Evolutionary conservation across 495 filamentous ascomycete species (phyloP).

Genomic region (Staphylotrichum longicolle): DNA sequence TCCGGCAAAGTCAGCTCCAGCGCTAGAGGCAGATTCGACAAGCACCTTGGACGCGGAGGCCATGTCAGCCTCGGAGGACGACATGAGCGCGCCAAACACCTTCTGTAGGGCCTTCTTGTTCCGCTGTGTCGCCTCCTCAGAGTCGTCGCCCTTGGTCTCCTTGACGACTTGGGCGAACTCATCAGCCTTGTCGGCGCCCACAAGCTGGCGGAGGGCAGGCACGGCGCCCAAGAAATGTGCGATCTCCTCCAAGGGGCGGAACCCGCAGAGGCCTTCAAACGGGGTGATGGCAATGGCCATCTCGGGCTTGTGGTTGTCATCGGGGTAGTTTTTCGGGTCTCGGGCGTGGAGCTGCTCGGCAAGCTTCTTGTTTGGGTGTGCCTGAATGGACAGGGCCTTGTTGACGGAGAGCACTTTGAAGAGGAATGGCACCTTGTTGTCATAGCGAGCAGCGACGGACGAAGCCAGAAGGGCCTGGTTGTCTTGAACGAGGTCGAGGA

Average conservation of each 20-base stretch:
- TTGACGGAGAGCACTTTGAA: slow-evolving; percentile 95
- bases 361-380: slow-evolving; percentile 96
- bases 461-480: slow-evolving; percentile 77
- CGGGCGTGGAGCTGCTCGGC: slow-evolving; percentile 81
- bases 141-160: slow-evolving; percentile 56
- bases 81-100: slow-evolving; percentile 77
- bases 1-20: slow-evolving; percentile 61
- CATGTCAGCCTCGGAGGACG: slow-evolving; percentile 63
- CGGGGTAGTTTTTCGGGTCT: slow-evolving; percentile 93
- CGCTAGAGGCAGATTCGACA: slow-evolving; percentile 64
- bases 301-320: slow-evolving; percentile 99
- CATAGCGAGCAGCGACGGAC: slow-evolving; percentile 60
- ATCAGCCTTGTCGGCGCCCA: slow-evolving; percentile 66
- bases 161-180: slow-evolving; percentile 67
- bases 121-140: slow-evolving; percentile 47
- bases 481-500: slow-evolving; percentile 85
- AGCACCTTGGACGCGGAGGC: slow-evolving; percentile 63
- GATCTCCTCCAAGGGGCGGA: slow-evolving; percentile 84
- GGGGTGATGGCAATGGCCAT: slow-evolving; percentile 97
- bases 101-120: slow-evolving; percentile 81
- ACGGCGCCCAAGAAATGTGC: slow-evolving; percentile 77
- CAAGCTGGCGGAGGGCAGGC: slow-evolving; percentile 67
- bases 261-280: slow-evolving; percentile 94
- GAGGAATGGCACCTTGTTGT: slow-evolving; percentile 79
- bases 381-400: slow-evolving; percentile 95